These are phyloP conservation scores for Aureobasidium sp. DNA, from an alignment of 2,329 filamentous ascomycete species.

Conservation along the genomic window DNA sequence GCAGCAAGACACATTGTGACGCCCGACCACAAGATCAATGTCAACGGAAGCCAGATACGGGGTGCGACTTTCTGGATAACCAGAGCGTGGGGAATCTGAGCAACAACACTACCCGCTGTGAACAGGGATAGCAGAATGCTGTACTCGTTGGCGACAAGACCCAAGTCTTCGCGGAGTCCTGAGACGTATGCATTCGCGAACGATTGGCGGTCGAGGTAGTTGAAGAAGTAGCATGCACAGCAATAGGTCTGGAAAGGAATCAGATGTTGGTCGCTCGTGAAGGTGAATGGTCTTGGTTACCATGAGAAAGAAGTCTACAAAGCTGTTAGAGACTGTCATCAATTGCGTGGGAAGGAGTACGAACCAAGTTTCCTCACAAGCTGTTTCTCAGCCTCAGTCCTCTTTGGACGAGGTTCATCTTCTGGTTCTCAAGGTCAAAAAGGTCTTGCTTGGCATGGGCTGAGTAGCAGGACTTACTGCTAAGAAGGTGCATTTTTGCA, in stretches of 20 bases:
- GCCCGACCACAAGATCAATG: slow-evolving; percentile 56
- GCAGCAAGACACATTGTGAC: slow-evolving; percentile 51
- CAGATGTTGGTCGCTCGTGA: background rate
- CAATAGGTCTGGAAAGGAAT: background rate
- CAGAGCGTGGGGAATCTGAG: slow-evolving; percentile 54
- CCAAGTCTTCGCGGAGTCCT: slow-evolving; percentile 44
- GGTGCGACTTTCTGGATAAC: slow-evolving; percentile 56
- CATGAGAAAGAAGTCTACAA: background rate
- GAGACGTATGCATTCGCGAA: slow-evolving; percentile 47
- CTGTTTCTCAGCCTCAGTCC: background rate
- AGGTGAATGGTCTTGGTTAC: background rate
- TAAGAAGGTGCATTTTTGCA: background rate
- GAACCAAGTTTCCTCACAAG: background rate
- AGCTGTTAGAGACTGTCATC: background rate
- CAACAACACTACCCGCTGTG: slow-evolving; percentile 38
- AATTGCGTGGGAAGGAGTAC: background rate
- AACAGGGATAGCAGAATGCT: slow-evolving; percentile 31
- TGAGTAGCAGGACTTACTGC: background rate
- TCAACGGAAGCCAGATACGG: slow-evolving; percentile 48
- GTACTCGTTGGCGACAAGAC: slow-evolving; percentile 40
- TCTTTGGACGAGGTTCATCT: background rate
- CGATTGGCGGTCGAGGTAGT: slow-evolving; percentile 41
- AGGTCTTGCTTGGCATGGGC: rapidly evolving
- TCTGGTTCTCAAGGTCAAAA: background rate
- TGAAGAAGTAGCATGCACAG: slow-evolving; percentile 17